These are phyloP conservation scores for Cyclotella sp. DNA, from an alignment of 108 stramenopile species.

Conservation along the genomic window DNA sequence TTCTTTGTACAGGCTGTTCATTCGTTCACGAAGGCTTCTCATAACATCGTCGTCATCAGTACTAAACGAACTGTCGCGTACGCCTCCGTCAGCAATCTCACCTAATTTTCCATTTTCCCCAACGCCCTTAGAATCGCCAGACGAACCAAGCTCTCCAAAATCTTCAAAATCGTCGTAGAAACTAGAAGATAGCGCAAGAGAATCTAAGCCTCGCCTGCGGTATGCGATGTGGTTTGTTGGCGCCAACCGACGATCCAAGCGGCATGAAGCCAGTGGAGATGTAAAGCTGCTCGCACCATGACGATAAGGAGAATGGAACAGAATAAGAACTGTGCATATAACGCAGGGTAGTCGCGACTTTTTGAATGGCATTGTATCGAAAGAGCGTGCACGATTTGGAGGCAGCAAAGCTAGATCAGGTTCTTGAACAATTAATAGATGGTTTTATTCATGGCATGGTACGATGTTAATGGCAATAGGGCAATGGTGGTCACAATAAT, in stretches of 20 bases:
- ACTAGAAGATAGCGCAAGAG: not conserved
- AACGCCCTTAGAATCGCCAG: not conserved
- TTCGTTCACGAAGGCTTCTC: slow-evolving; percentile 43
- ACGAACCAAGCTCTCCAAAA: slow-evolving; percentile 53
- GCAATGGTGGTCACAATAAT: no score
- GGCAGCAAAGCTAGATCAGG: no score
- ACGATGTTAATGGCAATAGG: no score
- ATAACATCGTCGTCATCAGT: slow-evolving; percentile 67
- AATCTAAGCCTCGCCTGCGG: not conserved
- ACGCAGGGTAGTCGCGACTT: no score
- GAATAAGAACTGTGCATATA: no score
- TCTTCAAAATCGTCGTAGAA: slow-evolving; percentile 71
- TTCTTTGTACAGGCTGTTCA: slow-evolving; percentile 34
- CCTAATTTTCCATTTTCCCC: not conserved
- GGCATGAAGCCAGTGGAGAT: not conserved
- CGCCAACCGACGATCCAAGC: not conserved
- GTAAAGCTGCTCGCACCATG: not conserved
- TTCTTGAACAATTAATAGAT: no score
- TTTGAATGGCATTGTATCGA: no score
- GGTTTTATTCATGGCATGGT: no score
- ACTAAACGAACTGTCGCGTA: no score
- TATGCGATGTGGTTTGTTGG: not conserved
- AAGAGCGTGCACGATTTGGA: no score
- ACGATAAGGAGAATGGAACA: no score
- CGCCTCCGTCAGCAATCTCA: not conserved